These are phyloP conservation scores for Acer saccharum DNA, from an alignment of 345 rosid species.

Conservation along the genomic window DNA sequence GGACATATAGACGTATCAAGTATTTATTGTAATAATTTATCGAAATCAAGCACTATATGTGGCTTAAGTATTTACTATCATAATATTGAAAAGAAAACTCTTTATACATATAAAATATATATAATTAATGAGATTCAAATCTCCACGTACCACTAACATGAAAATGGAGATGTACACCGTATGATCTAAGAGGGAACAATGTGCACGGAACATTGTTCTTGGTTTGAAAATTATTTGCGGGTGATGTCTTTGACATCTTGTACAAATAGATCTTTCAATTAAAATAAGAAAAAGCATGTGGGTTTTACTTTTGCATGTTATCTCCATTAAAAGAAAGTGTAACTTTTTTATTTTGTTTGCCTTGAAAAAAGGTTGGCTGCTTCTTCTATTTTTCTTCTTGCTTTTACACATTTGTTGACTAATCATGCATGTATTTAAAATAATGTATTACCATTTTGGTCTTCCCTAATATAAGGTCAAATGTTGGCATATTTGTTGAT, in stretches of 20 bases:
- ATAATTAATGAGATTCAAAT: too few relatives aligned
- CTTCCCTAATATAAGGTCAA: not conserved
- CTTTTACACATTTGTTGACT: conserved; percentile 10
- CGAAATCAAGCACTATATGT: too few relatives aligned
- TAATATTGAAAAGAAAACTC: too few relatives aligned
- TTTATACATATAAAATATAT: too few relatives aligned
- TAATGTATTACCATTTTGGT: not conserved
- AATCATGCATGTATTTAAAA: not conserved
- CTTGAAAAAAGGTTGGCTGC: not conserved
- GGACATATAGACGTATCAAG: too few relatives aligned
- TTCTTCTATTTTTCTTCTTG: not conserved
- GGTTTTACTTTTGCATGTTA: not conserved
- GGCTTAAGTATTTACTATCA: too few relatives aligned
- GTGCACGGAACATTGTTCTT: too few relatives aligned
- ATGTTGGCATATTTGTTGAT: too few relatives aligned
- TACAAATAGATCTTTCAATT: not conserved
- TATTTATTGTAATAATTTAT: too few relatives aligned
- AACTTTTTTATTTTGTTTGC: not conserved
- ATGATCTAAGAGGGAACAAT: too few relatives aligned
- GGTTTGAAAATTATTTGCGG: not conserved
- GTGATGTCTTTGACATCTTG: not conserved
- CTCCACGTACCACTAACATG: too few relatives aligned
- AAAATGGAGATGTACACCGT: too few relatives aligned
- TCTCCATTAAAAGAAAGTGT: not conserved
- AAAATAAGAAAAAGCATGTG: not conserved